phyloP scores from a whole-genome alignment of 192 early-diverging fungal species.

The Kappamyces sp. region DNA sequence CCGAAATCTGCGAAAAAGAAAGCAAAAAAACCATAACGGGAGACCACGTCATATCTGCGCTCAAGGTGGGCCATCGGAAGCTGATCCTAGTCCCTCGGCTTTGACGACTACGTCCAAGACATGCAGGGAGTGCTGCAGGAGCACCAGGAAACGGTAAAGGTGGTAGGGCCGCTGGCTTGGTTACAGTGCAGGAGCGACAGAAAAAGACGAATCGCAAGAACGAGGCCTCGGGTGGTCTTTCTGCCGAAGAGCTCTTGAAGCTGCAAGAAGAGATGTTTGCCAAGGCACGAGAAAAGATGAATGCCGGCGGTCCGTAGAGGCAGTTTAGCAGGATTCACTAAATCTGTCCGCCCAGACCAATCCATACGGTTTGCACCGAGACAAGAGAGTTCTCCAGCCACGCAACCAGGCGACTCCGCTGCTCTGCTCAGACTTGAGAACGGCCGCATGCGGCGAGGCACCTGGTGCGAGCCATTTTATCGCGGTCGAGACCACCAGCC shows the following conservation, averaged over 20 bases:
- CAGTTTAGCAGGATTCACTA: too few relatives aligned
- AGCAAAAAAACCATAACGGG: conserved; percentile 94
- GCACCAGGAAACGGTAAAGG: conserved; percentile 80
- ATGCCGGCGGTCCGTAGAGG: not conserved
- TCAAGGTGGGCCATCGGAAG: conserved; percentile 50
- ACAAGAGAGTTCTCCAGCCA: too few relatives aligned
- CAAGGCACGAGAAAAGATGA: conserved; percentile 58
- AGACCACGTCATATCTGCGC: conserved; percentile 86
- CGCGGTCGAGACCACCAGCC: too few relatives aligned
- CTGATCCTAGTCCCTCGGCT: conserved; percentile 65
- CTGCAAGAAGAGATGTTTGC: conserved; percentile 87
- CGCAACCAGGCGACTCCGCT: too few relatives aligned
- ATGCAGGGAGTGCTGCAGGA: conserved; percentile 84
- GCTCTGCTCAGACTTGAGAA: too few relatives aligned
- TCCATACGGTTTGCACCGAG: too few relatives aligned
- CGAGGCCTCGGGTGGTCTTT: conserved; percentile 67
- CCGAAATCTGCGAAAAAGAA: conserved; percentile 94
- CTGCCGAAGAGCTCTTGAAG: conserved; percentile 75
- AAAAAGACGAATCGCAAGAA: conserved; percentile 67
- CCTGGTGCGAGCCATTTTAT: too few relatives aligned
- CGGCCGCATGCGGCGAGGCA: too few relatives aligned
- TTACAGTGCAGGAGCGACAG: conserved; percentile 65
- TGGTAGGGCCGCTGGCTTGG: conserved; percentile 13
- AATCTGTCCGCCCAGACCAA: too few relatives aligned
- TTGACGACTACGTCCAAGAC: conserved; percentile 84